phyloP scores from a whole-genome alignment of 73 alveolate genomes.

The Paramecium octaurelia region DNA sequence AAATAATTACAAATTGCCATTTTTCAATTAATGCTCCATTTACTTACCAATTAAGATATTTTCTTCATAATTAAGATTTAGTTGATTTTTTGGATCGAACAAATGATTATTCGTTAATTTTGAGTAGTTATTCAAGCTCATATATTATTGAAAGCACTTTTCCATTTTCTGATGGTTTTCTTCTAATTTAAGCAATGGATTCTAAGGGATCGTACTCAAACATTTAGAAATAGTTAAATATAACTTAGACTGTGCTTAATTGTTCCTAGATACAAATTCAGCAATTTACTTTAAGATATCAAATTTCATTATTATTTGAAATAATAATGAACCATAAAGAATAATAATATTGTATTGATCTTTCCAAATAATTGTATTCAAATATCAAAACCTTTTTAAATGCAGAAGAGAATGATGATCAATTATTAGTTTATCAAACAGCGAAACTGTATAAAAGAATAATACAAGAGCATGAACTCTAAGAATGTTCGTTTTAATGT shows the following conservation, averaged over 20 bases:
- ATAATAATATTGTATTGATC: neutral
- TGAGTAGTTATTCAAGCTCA: neutral
- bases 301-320: neutral
- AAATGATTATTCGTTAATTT: neutral
- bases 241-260: neutral
- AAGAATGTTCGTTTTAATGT: neutral
- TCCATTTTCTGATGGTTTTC: neutral
- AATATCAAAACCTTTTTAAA: neutral
- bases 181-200: neutral
- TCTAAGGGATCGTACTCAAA: neutral
- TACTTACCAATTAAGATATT: neutral
- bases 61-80: neutral
- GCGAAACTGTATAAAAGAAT: neutral
- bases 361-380: neutral
- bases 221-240: neutral
- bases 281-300: neutral
- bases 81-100: neutral
- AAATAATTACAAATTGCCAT: neutral
- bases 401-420: neutral
- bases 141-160: neutral
- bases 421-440: neutral
- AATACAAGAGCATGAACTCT: too few relatives aligned
- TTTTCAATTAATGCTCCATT: neutral
- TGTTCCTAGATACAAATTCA: neutral
- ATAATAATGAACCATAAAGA: neutral